Evolutionary conservation across 345 rosid genomes (phyloP).

Genomic region (Populus deltoides): DNA sequence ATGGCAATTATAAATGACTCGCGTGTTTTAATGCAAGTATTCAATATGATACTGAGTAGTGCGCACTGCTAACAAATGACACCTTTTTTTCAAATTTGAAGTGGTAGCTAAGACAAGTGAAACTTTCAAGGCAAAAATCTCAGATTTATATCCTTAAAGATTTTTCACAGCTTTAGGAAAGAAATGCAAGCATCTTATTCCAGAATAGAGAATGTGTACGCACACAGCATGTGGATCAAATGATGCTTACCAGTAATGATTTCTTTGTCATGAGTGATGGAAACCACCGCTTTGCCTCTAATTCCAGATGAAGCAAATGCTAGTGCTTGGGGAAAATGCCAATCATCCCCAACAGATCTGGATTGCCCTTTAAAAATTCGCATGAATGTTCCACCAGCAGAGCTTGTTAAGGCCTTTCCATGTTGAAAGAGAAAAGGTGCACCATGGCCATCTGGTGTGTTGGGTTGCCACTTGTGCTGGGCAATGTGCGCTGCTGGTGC

Average conservation of each 20-base stretch:
- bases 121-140: background rate
- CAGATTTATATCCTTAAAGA: background rate
- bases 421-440: slow-evolving; percentile 92
- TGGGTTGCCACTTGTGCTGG: slow-evolving; percentile 94
- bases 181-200: background rate
- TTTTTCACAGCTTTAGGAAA: background rate
- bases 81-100: background rate
- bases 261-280: slow-evolving; percentile 76
- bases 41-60: background rate
- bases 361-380: slow-evolving; percentile 88
- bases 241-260: slow-evolving; percentile 68
- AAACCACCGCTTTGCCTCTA: slow-evolving; percentile 71
- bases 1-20: background rate
- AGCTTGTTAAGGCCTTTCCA: slow-evolving; percentile 59
- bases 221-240: background rate
- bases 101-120: background rate
- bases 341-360: slow-evolving; percentile 58
- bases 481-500: slow-evolving; percentile 93
- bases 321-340: slow-evolving; percentile 83
- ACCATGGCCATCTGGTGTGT: slow-evolving; percentile 94
- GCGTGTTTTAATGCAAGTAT: background rate
- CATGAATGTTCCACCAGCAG: slow-evolving; percentile 71
- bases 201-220: background rate
- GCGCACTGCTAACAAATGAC: background rate
- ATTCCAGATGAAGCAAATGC: slow-evolving; percentile 88